Percentiles rank a stretch among this genome's conserved stretches.
phyloP scores from a whole-genome alignment of 495 filamentous ascomycete species.

The Pseudomonodictys pantanalensis region DNA sequence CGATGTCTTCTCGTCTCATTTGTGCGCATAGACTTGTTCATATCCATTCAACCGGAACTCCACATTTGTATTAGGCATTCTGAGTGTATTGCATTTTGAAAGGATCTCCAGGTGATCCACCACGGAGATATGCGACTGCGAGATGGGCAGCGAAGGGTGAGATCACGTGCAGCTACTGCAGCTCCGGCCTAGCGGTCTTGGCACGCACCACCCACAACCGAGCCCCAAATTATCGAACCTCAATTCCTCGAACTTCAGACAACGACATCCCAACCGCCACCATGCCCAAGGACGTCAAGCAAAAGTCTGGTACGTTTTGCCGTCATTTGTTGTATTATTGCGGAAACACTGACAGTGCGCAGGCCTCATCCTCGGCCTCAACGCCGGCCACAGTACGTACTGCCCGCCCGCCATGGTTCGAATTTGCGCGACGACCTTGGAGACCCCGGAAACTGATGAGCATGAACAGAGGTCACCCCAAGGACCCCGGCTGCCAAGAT shows the following conservation, averaged over 20 bases:
- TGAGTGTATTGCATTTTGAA: no score
- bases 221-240: conserved; percentile 16
- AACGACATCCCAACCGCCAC: conserved; percentile 29
- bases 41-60: no score
- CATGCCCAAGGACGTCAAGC: conserved; percentile 33
- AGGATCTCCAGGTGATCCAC: no score
- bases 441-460: not conserved
- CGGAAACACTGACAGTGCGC: conserved; percentile 10
- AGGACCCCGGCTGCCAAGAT: conserved; percentile 81
- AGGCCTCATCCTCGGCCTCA: conserved; percentile 58
- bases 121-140: no score
- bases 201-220: conserved; percentile 14
- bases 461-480: conserved; percentile 81
- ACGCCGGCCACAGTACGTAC: conserved; percentile 79
- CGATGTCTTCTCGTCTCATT: no score
- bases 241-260: conserved; percentile 5
- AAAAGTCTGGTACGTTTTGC: conserved; percentile 19
- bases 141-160: no score
- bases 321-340: not conserved
- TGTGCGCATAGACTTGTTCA: no score
- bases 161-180: conserved; percentile 2
- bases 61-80: no score
- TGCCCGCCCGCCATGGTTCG: conserved; percentile 16
- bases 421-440: not conserved
- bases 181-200: conserved; percentile 7